Evolutionary conservation across 805 yeast species (phyloP), one percentile per base, ranked within the genome.

Genomic region (Kodamaea sagamina): DNA sequence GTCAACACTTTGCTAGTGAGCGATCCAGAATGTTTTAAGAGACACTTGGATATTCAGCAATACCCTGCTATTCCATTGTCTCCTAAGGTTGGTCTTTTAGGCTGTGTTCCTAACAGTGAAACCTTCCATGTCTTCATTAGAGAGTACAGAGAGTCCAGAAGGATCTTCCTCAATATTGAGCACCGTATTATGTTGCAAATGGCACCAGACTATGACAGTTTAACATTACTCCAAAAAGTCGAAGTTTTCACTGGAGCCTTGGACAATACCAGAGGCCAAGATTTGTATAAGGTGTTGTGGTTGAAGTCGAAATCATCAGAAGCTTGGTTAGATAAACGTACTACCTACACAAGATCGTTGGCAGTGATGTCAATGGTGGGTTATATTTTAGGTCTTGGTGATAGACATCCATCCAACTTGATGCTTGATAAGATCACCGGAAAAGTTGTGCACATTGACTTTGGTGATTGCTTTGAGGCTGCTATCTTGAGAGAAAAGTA

Each of bases 281-380:
- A 93, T 65, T 71, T 93, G 52, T 92, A 93, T 67, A 86, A 92
- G 53, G 97, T 95, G 2, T 69, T 95, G 54, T 93, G 99, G 99
- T 76, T 93, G 52, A 93, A 93, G 68, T 87, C 96, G 36, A 81
- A 93, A 51, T 88, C 97, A 0, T 89, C 97, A 0, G 99, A 93
- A 63, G 89, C 97, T 0, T 93, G 99, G 99, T 72, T 93, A 29
- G 98, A 93, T 59, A 80, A 99, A 54, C 82, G 99, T 62, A 92
- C 97, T 0, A 90, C 96, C 1, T 93, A 93, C 59, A 92, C 98
- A 0, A 75, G 99, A 45, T 93, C 98, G 0, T 72, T 93, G 50
- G 99, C 99, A 0, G 97, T 89, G 4, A 95, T 93, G 98, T 92
- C 98, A 0, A 93, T 93, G 97, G 96, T 86, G 31, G 99, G 99